phyloP scores from a whole-genome alignment of 1,284 basidiomycete species.

The Cutaneotrichosporon mucoides region DNA sequence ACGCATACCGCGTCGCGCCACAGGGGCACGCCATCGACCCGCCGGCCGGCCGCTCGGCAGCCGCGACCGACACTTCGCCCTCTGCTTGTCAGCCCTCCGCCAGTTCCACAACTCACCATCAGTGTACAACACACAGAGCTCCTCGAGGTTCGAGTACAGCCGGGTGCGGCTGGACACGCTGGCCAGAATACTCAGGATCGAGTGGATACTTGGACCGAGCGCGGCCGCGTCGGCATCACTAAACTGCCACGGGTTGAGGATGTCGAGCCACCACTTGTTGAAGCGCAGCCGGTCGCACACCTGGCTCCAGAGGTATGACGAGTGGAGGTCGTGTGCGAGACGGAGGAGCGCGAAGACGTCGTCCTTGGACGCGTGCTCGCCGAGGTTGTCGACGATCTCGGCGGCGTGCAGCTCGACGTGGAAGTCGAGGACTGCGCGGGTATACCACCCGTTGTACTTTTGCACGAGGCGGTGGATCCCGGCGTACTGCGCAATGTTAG shows the following conservation, averaged over 20 bases:
- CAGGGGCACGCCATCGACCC: background rate
- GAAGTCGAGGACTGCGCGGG: slow-evolving; percentile 20
- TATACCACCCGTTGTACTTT: slow-evolving; percentile 20
- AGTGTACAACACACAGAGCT: slow-evolving; percentile 15
- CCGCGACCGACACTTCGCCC: slow-evolving; percentile 6
- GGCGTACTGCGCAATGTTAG: slow-evolving; percentile 13
- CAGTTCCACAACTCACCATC: slow-evolving; percentile 3
- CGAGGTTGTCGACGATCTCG: slow-evolving; percentile 10
- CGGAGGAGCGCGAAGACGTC: slow-evolving; percentile 14
- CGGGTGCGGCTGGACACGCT: slow-evolving; percentile 4
- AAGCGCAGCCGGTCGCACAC: slow-evolving; percentile 13
- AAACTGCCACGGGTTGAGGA: slow-evolving; percentile 17
- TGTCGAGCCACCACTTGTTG: slow-evolving; percentile 12
- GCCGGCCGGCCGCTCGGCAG: background rate
- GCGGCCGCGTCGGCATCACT: slow-evolving; percentile 5
- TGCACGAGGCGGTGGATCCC: slow-evolving; percentile 15
- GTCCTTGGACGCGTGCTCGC: slow-evolving; percentile 2
- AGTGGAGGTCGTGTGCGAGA: slow-evolving; percentile 14
- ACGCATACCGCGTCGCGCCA: background rate
- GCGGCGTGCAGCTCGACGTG: slow-evolving; percentile 19
- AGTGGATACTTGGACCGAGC: slow-evolving; percentile 11
- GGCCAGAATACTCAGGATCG: slow-evolving; percentile 14
- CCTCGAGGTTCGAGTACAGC: slow-evolving; percentile 14
- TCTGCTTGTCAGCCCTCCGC: background rate
- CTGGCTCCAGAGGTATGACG: slow-evolving; percentile 12